Evolutionary conservation across 352 stramenopile genomes (phyloP), one percentile per base, ranked within the genome.

Genomic region (Globisporangium solare): DNA sequence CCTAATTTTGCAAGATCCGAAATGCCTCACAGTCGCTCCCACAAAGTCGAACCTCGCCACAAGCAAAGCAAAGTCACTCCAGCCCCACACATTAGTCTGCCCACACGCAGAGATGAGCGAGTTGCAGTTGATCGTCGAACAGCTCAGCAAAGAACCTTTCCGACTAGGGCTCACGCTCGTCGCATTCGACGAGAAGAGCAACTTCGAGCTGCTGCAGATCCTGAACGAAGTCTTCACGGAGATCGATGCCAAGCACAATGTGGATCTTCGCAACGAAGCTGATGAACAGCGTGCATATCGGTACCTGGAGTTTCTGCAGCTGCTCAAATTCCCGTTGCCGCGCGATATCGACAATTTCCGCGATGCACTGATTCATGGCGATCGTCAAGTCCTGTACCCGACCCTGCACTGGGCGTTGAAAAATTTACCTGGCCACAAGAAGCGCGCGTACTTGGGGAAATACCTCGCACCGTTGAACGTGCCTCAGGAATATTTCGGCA

Each of bases 121-220:
- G 64, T 75, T 97, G 31, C 79, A 93, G 63, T 78, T 95, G 54
- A 98, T 98, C 69, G 92, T 98, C 39, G 84, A 96, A 72, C 77
- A 92, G 61, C 82, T 98, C 56, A 97, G 97, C 71, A 90, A 97
- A 64, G 80, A 93, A 58, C 89, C 91, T 8, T 98, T 98, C 75
- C 83, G 79, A 11, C 79, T 95, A 24, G 84, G 90, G 8, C 72
- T 97, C 54, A 92, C 81, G 24, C 71, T 97, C 55, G 86, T 96
- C 47, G 90, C 92, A 42, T 98, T 98, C 56, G 95, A 98, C 54
- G 92, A 97, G 70, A 97, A 98, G 61, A 86, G 79, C 57, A 90
- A 88, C 62, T 92, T 94, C 45, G 93, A 98, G 60, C 69, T 98
- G 47, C 77, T 98, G 11, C 88, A 98, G 71, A 82, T 97, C 45